Evolutionary conservation across 2,329 filamentous ascomycete species (phyloP).

Genomic region (Hypoxylon sp.): DNA sequence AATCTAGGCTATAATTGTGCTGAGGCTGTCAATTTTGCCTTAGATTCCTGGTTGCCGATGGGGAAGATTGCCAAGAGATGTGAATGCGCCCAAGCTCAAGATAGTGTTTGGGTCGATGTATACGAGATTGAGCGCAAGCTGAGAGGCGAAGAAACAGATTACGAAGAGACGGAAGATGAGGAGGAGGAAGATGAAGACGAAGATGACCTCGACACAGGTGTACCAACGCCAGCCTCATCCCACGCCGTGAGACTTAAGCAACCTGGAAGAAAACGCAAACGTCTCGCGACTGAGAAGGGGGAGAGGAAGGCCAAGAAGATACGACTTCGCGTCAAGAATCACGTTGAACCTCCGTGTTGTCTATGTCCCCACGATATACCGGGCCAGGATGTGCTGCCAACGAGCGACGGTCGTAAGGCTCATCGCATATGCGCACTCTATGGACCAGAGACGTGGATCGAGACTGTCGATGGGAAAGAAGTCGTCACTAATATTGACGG

Average conservation of each 20-base stretch:
- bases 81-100: conserved; percentile 92
- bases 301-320: conserved; percentile 81
- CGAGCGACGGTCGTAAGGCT: conserved; percentile 88
- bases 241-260: conserved; percentile 77
- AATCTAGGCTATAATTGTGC: conserved; percentile 99
- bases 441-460: conserved; percentile 91
- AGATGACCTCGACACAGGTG: conserved; percentile 70
- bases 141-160: conserved; percentile 88
- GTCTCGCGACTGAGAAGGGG: conserved; percentile 59
- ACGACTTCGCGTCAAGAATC: conserved; percentile 79
- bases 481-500: conserved; percentile 82
- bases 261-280: conserved; percentile 78
- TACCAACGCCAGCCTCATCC: conserved; percentile 82
- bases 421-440: conserved; percentile 92
- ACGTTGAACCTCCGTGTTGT: conserved; percentile 84
- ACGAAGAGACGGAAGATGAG: conserved; percentile 82
- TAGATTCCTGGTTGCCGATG: conserved; percentile 95
- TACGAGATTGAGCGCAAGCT: conserved; percentile 95
- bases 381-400: conserved; percentile 85
- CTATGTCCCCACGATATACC: conserved; percentile 93
- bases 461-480: conserved; percentile 78
- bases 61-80: conserved; percentile 97
- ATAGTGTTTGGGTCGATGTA: conserved; percentile 99
- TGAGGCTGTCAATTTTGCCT: conserved; percentile 97
- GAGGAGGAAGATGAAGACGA: conserved; percentile 77